Evolutionary conservation across 805 yeast species (phyloP).

Genomic region (Candida bentonensis): DNA sequence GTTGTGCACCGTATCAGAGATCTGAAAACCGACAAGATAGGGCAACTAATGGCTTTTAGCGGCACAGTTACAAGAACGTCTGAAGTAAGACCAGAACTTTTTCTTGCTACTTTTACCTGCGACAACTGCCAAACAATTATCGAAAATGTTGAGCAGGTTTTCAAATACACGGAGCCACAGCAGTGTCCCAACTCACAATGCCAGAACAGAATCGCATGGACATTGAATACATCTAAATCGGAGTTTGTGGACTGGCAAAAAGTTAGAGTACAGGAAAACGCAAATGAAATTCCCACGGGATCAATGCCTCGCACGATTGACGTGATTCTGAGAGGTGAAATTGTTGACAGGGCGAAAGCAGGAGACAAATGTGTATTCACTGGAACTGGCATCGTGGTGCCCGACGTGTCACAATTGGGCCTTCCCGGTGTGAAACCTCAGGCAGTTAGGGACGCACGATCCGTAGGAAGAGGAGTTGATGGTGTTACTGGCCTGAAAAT

Average conservation of each 20-base stretch:
- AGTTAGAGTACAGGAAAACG: slow-evolving; percentile 87
- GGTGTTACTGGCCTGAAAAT: slow-evolving; percentile 77
- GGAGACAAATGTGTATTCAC: slow-evolving; percentile 92
- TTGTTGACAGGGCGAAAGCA: slow-evolving; percentile 92
- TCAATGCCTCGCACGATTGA: slow-evolving; percentile 97
- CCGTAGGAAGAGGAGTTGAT: slow-evolving; percentile 48
- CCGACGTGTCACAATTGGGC: slow-evolving; percentile 87
- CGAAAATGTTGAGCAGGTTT: slow-evolving; percentile 83
- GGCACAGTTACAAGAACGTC: slow-evolving; percentile 95
- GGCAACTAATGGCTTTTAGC: slow-evolving; percentile 66
- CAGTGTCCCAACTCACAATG: slow-evolving; percentile 82
- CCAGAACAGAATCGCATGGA: slow-evolving; percentile 76
- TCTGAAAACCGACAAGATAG: slow-evolving; percentile 77
- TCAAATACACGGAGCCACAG: slow-evolving; percentile 89
- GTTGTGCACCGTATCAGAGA: slow-evolving; percentile 76
- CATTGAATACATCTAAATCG: slow-evolving; percentile 68
- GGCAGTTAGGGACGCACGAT: slow-evolving; percentile 52
- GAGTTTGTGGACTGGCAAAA: slow-evolving; percentile 94
- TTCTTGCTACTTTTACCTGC: slow-evolving; percentile 75
- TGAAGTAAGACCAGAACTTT: slow-evolving; percentile 91
- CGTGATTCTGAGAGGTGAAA: slow-evolving; percentile 81
- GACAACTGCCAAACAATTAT: slow-evolving; percentile 74
- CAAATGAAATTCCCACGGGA: slow-evolving; percentile 95
- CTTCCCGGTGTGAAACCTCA: slow-evolving; percentile 90
- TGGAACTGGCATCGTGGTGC: slow-evolving; percentile 89